phyloP scores from a whole-genome alignment of 2,329 filamentous ascomycete species.

The Capronia epimyces region DNA sequence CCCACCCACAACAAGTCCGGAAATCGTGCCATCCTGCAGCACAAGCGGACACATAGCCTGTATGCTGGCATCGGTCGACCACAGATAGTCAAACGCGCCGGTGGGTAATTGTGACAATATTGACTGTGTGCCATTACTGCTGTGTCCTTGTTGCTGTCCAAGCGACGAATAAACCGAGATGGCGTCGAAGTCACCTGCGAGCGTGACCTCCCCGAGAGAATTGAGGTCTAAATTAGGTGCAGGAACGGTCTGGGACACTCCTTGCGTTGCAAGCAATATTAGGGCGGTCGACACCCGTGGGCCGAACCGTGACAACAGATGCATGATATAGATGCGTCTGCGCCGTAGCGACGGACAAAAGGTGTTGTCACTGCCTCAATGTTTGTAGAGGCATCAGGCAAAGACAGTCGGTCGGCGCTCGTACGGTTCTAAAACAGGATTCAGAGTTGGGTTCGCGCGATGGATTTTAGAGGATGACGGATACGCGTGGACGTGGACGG shows the following conservation, averaged over 20 bases:
- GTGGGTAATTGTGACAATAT: constrained; percentile 79
- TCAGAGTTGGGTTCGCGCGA: constrained; percentile 12
- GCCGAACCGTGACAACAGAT: constrained; percentile 25
- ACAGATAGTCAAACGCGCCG: constrained; percentile 69
- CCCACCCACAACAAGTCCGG: constrained; percentile 79
- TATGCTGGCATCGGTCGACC: constrained; percentile 76
- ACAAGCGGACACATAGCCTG: constrained; percentile 79
- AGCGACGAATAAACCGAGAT: constrained; percentile 84
- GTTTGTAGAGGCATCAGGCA: constrained; percentile 20
- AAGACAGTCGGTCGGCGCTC: background rate
- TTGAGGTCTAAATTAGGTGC: constrained; percentile 71
- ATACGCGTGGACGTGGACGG: constrained; percentile 10
- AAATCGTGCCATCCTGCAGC: constrained; percentile 58
- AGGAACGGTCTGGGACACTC: constrained; percentile 45
- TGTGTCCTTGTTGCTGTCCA: constrained; percentile 67
- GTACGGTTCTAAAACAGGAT: constrained; percentile 15
- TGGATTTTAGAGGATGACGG: constrained; percentile 13
- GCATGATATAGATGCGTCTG: constrained; percentile 23
- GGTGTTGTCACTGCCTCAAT: constrained; percentile 17
- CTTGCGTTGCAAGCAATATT: constrained; percentile 19
- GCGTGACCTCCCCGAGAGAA: constrained; percentile 71
- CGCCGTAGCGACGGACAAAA: constrained; percentile 22
- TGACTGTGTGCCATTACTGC: constrained; percentile 71
- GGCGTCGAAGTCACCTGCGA: constrained; percentile 84
- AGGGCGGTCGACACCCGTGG: constrained; percentile 14